phyloP scores from a whole-genome alignment of 2,329 filamentous ascomycete genomes.

The Diplodia seriata region DNA sequence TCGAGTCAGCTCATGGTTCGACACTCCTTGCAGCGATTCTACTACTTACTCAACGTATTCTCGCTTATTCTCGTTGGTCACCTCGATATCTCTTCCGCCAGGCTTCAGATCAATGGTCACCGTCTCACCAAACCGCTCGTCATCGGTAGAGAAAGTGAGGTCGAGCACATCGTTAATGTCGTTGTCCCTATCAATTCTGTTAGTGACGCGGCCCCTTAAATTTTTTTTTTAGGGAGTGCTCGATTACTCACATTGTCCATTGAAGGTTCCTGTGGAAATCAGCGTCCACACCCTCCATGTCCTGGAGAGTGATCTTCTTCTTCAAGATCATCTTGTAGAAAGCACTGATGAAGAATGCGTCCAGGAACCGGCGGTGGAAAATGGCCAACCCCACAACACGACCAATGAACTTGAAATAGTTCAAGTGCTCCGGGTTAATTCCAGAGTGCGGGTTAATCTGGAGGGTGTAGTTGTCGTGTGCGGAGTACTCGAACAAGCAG shows the following conservation, averaged over 20 bases:
- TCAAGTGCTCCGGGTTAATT: conserved; percentile 98
- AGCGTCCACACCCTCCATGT: conserved; percentile 99
- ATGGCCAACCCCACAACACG: conserved; percentile 96
- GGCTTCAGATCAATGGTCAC: conserved; percentile 94
- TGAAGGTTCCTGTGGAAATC: conserved; percentile 96
- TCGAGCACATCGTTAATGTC: conserved; percentile 95
- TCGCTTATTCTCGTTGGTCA: conserved; percentile 98
- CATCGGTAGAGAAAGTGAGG: conserved; percentile 94
- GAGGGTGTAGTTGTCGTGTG: conserved; percentile 99
- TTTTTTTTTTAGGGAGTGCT: neutral
- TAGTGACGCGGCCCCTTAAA: neutral
- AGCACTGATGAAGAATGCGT: conserved; percentile 98
- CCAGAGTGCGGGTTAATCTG: conserved; percentile 99
- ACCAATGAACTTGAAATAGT: conserved; percentile 99
- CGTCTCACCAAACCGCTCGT: conserved; percentile 94
- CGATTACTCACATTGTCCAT: conserved; percentile 77
- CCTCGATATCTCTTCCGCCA: conserved; percentile 86
- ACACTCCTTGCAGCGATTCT: neutral
- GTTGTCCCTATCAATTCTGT: conserved; percentile 69
- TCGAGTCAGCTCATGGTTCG: neutral
- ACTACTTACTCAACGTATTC: conserved; percentile 88
- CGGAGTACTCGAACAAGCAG: conserved; percentile 98
- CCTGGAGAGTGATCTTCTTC: conserved; percentile 87
- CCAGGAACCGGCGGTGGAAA: conserved; percentile 95
- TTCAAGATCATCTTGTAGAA: conserved; percentile 99